A percentile compares a stretch with the other conserved stretches of the same genome.
These are phyloP conservation scores for Forsythia viridissima DNA, from an alignment of 257 asterid genomes.

Conservation along the genomic window DNA sequence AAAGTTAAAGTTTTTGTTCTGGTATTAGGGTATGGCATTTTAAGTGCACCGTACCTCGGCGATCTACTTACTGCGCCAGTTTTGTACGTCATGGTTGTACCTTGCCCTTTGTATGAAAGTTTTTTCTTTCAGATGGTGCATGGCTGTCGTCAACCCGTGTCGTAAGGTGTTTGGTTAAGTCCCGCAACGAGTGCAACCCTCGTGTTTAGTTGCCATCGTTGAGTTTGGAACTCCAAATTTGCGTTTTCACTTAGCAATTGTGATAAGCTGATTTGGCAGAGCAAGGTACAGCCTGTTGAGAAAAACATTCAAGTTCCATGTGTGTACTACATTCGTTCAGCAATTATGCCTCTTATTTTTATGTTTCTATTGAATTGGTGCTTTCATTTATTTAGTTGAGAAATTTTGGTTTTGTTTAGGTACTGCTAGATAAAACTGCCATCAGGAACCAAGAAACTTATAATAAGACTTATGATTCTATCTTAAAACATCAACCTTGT, in stretches of 20 bases:
- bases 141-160: too few relatives aligned
- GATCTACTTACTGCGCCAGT: too few relatives aligned
- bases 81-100: background rate
- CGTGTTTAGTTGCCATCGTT: too few relatives aligned
- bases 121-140: background rate
- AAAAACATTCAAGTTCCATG: background rate
- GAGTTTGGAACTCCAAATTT: background rate
- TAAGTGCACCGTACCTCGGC: too few relatives aligned
- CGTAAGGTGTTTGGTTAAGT: too few relatives aligned
- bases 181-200: too few relatives aligned
- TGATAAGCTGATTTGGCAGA: background rate
- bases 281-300: background rate
- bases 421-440: constrained; percentile 73
- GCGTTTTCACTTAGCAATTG: background rate
- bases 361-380: background rate
- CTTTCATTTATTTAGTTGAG: background rate
- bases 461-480: background rate
- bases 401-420: constrained; percentile 29
- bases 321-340: background rate
- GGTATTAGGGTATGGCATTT: too few relatives aligned
- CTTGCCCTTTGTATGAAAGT: background rate
- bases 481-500: too few relatives aligned
- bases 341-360: background rate
- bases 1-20: too few relatives aligned
- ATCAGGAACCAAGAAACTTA: constrained; percentile 64